Evolutionary conservation across 768 basidiomycete genomes (phyloP).

Genomic region (Termitomyces sp.): DNA sequence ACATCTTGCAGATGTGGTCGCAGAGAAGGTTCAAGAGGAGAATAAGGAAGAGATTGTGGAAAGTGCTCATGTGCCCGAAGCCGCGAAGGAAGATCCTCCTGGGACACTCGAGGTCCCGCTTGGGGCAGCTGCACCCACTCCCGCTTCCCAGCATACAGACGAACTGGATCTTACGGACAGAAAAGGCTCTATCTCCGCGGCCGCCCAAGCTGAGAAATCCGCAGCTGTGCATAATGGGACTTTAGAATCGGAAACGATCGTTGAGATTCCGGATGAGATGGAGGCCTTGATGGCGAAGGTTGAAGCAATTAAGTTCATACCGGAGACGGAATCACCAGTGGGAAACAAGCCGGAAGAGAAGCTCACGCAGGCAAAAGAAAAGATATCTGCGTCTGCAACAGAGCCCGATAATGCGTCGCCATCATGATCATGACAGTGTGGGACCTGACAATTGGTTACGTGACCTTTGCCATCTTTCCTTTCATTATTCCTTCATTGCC

Average conservation of each 20-base stretch:
- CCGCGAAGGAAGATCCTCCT: not conserved
- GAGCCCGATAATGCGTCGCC: not conserved
- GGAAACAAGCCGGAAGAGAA: not conserved
- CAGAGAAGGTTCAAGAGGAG: not conserved
- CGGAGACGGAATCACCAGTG: not conserved
- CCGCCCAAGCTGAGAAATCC: not conserved
- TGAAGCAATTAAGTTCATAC: not conserved
- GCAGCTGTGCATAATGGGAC: not conserved
- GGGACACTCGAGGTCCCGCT: not conserved
- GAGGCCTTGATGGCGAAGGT: not conserved
- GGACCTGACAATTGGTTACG: not conserved
- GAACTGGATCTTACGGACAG: not conserved
- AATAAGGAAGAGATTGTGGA: not conserved
- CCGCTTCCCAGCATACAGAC: not conserved
- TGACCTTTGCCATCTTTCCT: not conserved
- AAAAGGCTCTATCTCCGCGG: not conserved
- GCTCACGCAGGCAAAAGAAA: not conserved
- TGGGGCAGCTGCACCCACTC: not conserved
- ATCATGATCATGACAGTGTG: not conserved
- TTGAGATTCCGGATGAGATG: not conserved
- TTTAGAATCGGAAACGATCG: not conserved
- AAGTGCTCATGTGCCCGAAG: not conserved
- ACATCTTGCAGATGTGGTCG: not conserved
- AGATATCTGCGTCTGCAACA: not conserved
- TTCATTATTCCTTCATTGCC: not conserved